Conservation (phyloP, 2,329 filamentous ascomycete species). For the Epichloe aotearoae region DNA sequence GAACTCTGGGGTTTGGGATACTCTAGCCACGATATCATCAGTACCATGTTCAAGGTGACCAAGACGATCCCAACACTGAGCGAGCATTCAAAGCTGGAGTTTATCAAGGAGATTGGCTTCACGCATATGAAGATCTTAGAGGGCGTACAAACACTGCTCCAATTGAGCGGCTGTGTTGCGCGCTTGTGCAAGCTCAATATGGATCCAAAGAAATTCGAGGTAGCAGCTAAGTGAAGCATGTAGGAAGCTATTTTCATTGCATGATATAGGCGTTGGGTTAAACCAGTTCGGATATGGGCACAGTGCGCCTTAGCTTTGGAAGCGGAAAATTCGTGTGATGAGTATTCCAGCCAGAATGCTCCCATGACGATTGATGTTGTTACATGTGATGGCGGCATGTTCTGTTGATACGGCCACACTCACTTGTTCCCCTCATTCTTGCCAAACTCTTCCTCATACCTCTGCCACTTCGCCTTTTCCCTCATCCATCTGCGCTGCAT, state of each 20-base stretch:
- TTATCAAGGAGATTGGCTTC: slow-evolving; percentile 97
- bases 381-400: neutral
- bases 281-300: slow-evolving; percentile 1
- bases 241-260: neutral
- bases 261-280: slow-evolving; percentile 20
- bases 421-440: slow-evolving; percentile 26
- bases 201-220: slow-evolving; percentile 69
- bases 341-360: neutral
- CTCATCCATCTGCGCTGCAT: slow-evolving; percentile 48
- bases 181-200: slow-evolving; percentile 93
- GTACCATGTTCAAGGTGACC: slow-evolving; percentile 97
- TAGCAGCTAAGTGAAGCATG: slow-evolving; percentile 19
- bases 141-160: slow-evolving; percentile 86
- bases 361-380: neutral
- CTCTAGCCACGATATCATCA: slow-evolving; percentile 97
- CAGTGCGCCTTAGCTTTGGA: neutral
- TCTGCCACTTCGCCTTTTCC: slow-evolving; percentile 56
- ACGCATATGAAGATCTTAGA: slow-evolving; percentile 99
- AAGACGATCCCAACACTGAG: slow-evolving; percentile 88
- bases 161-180: slow-evolving; percentile 84
- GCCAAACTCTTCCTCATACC: slow-evolving; percentile 48
- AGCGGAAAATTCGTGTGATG: neutral
- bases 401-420: neutral
- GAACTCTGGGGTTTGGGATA: slow-evolving; percentile 94
- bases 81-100: slow-evolving; percentile 91